Base-by-base conservation (phyloP, 345 rosid genomes). In the Brassica napus region DNA sequence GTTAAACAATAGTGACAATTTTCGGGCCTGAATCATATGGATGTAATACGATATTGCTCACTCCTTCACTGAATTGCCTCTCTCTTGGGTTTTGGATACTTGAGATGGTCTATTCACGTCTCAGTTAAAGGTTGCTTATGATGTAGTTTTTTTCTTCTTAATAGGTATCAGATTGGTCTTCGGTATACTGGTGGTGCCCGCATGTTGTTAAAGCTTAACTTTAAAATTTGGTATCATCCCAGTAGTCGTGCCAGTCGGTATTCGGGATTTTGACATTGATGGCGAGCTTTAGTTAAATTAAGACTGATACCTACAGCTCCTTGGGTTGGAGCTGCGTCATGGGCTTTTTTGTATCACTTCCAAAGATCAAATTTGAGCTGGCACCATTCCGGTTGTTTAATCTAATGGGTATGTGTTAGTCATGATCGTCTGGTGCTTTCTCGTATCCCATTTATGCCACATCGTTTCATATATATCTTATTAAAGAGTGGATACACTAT, bases 271-370 rank as follows among this genome's bases (percentile, higher is more conserved):
- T 77, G 98, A 95, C 82, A 93, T 95, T 74, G 98, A 93, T 47
- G 98, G 99, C 52, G 99, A 95, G 85, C 94, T 95, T 12, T 95
- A 98, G 99, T 95, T 78, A 95, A 95, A 76, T 77, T 93, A 83
- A 85, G 98, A 82, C 77, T 93, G 86, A 93, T 95, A 73, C 98
- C 97, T 0, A 83, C 92, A 5, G 94, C 81, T 32, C 99, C 99
- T 75, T 95, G 96, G 88, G 93, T 95, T 61, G 99, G 97, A 84
- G 97, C 97, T 70, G 99, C 82, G 79, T 83, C 88, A 37, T 93
- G 97, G 98, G 97, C 99, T 65, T 95, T 65, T 95, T 95, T 80
- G 97, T 95, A 65, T 91, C 98, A 44, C 94, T 93, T 85, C 99
- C 99, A 35, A 93, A 86, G 83, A 91, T 95, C 87, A 95, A 91